phyloP scores from a whole-genome alignment of 441 rosid genomes.

The Aquilaria agallochum region DNA sequence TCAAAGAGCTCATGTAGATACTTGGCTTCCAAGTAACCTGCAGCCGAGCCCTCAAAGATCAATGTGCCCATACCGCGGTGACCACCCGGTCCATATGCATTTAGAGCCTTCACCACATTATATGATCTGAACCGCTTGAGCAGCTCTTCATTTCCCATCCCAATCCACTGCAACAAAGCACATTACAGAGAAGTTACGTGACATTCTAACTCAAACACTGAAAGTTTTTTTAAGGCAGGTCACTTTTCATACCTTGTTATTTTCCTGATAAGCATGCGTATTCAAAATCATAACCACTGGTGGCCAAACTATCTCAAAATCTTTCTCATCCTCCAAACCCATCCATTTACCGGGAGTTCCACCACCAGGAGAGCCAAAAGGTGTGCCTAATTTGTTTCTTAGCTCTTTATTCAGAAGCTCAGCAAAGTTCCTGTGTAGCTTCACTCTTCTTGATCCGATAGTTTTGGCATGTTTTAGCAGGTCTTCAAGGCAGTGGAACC shows the following conservation, averaged over 20 bases:
- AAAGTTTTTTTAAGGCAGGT: no score
- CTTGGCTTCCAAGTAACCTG: conserved; percentile 39
- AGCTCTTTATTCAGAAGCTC: conserved; percentile 36
- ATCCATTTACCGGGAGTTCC: conserved; percentile 44
- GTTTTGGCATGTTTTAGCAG: conserved; percentile 41
- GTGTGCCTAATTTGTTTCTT: conserved; percentile 20
- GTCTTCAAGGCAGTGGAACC: conserved; percentile 43
- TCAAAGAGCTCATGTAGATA: conserved; percentile 40
- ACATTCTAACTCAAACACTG: no score
- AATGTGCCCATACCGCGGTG: conserved; percentile 47
- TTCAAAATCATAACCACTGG: conserved; percentile 49
- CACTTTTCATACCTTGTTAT: no score
- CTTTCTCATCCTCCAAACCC: conserved; percentile 35
- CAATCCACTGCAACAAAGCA: conserved; percentile 35
- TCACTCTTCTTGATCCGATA: conserved; percentile 33
- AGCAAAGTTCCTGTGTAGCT: conserved; percentile 37
- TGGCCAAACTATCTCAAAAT: conserved; percentile 46
- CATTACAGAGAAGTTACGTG: no score
- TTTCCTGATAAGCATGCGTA: conserved; percentile 10
- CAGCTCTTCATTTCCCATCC: conserved; percentile 49
- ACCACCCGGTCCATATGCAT: conserved; percentile 46
- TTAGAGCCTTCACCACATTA: conserved; percentile 33
- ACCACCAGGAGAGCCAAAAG: conserved; percentile 27
- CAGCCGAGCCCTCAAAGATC: conserved; percentile 37
- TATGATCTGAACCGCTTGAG: conserved; percentile 31